Conservation (phyloP, 148 eudicot species). For the Silene conica region DNA sequence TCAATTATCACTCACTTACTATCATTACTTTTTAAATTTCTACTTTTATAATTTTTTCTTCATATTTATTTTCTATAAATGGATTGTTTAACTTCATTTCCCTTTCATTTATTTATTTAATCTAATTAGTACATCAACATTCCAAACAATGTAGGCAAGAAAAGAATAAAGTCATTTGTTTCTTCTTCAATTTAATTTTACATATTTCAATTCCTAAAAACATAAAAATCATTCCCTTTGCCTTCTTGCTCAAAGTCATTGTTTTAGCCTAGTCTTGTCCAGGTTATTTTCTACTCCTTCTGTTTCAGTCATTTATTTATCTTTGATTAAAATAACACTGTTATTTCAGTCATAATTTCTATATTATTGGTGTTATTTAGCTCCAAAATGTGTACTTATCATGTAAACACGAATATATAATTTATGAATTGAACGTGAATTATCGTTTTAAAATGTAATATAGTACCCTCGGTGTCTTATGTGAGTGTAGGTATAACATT, state of each 20-base stretch:
- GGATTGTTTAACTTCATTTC: background rate
- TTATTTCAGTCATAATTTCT: too few species aligned
- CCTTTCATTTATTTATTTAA: background rate
- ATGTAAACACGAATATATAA: too few species aligned
- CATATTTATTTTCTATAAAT: background rate
- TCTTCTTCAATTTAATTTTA: background rate
- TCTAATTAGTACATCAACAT: background rate
- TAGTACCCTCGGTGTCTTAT: too few species aligned
- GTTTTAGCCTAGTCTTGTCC: too few species aligned
- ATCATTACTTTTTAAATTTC: background rate
- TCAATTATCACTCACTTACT: background rate
- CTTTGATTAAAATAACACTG: too few species aligned
- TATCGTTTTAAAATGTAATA: too few species aligned
- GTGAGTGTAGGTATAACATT: too few species aligned
- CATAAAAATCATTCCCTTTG: background rate
- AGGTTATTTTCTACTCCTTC: too few species aligned
- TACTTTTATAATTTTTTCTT: background rate
- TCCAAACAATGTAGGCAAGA: background rate
- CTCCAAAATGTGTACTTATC: too few species aligned
- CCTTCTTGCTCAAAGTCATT: background rate
- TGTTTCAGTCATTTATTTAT: too few species aligned
- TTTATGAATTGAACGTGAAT: too few species aligned
- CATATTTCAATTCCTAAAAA: background rate
- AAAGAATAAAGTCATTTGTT: background rate
- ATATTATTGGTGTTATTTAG: too few species aligned